Evolutionary conservation across 495 filamentous ascomycete genomes (phyloP).

Genomic region (Hyphodiscus hymeniophilus): DNA sequence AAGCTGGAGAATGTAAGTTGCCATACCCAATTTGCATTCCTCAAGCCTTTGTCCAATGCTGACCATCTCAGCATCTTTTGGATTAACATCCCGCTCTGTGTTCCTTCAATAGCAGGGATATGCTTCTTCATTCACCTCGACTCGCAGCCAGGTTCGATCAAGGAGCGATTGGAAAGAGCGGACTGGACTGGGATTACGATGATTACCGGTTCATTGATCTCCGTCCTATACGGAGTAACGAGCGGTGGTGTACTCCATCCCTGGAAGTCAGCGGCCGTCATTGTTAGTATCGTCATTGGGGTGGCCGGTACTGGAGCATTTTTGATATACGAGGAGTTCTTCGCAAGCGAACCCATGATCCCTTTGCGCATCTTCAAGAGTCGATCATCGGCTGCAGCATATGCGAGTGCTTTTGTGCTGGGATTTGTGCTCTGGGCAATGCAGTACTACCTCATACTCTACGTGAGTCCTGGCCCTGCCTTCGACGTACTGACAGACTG

Average conservation of each 20-base stretch:
- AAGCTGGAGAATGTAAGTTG: slow-evolving; percentile 24
- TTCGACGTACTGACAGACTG: background rate
- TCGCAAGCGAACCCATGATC: slow-evolving; percentile 9
- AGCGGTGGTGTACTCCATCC: slow-evolving; percentile 30
- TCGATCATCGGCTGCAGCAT: slow-evolving; percentile 5
- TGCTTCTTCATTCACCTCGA: too few relatives aligned
- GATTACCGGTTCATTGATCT: slow-evolving; percentile 24
- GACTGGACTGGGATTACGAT: slow-evolving; percentile 34
- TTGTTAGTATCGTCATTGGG: slow-evolving; percentile 22
- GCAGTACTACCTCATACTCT: slow-evolving; percentile 9
- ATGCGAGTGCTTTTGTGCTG: background rate
- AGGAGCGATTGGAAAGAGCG: slow-evolving; percentile 22
- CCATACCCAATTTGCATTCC: slow-evolving; percentile 25
- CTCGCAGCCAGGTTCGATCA: slow-evolving; percentile 21
- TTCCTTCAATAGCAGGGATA: too few relatives aligned
- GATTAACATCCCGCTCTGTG: too few relatives aligned
- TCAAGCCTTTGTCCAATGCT: too few relatives aligned
- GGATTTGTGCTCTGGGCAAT: slow-evolving; percentile 9
- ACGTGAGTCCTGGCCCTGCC: slow-evolving; percentile 1
- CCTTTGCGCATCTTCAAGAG: slow-evolving; percentile 6
- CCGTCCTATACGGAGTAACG: slow-evolving; percentile 29
- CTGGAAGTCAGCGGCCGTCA: slow-evolving; percentile 26
- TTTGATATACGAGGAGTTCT: background rate
- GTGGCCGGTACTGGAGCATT: background rate
- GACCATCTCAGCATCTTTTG: too few relatives aligned